phyloP scores from a whole-genome alignment of 192 early-diverging fungal genomes.

The Gaertneriomyces semiglobifer region DNA sequence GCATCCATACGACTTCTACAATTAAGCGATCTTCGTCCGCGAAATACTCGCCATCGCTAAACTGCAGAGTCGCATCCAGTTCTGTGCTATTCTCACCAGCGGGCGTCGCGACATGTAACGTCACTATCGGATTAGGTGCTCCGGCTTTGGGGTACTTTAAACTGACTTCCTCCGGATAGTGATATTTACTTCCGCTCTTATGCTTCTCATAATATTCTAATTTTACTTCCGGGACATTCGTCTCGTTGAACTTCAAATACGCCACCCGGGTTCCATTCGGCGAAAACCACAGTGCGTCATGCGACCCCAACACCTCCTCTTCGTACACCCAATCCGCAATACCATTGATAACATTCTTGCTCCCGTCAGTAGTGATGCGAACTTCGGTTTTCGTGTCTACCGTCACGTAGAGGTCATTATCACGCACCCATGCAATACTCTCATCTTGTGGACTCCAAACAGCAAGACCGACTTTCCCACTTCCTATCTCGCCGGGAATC shows the following conservation, averaged over 20 bases:
- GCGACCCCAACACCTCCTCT: constrained; percentile 78
- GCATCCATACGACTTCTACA: constrained; percentile 78
- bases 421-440: constrained; percentile 74
- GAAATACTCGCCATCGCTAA: constrained; percentile 51
- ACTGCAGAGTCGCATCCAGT: constrained; percentile 33
- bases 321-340: constrained; percentile 99
- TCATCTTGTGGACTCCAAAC: constrained; percentile 78
- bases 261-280: constrained; percentile 73
- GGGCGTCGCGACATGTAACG: constrained; percentile 66
- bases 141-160: constrained; percentile 94
- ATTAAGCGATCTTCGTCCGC: constrained; percentile 71
- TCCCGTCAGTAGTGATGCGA: constrained; percentile 82
- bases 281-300: constrained; percentile 83
- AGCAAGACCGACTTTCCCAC: constrained; percentile 59
- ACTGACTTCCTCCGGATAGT: constrained; percentile 69
- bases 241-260: constrained; percentile 85
- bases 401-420: constrained; percentile 84
- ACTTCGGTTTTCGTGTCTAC: constrained; percentile 59
- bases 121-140: constrained; percentile 74
- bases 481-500: constrained; percentile 40
- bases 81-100: constrained; percentile 11
- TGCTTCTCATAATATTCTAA: constrained; percentile 71
- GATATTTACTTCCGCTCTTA: constrained; percentile 26
- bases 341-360: constrained; percentile 79
- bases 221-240: constrained; percentile 71